Base-by-base conservation (phyloP, 2,329 filamentous ascomycete species). In the Colletotrichum caudatum region DNA sequence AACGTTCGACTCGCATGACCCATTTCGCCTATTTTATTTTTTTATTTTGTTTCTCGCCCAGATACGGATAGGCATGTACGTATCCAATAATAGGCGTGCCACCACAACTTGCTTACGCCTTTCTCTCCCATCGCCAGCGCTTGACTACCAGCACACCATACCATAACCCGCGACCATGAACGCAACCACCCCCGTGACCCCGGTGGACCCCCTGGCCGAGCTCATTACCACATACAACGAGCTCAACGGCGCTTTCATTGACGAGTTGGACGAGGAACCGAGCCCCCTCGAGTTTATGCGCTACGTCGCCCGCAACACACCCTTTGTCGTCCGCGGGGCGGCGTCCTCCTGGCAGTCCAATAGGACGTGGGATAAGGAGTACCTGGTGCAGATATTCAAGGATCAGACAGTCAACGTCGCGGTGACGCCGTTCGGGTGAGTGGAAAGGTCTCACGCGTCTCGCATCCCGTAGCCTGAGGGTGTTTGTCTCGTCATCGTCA, bases 241-340 rank as follows among this genome's bases (percentile, higher is more conserved):
- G 75, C 87, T 95, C 66, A 95, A 95, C 77, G 80, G 85, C 67
- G 78, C 82, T 29, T 76, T 77, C 20, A 84, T 94, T 68, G 87
- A 92, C 57, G 89, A 90, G 75, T 84, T 94, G 3, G 54, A 83
- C 18, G 84, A 88, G 53, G 88, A 91, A 60, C 93, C 93, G 5
- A 93, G 90, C 37, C 88, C 93, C 0, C 86, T 96, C 7, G 91
- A 95, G 77, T 95, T 95, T 78, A 92, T 94, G 90, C 89, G 92
- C 76, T 92, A 90, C 80, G 92, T 95, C 26, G 87, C 91, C 20
- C 86, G 84, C 46, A 96, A 95, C 78, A 87, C 89, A 1, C 93
- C 93, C 0, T 95, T 95, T 75, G 88, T 95, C 3, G 83, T 95
- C 37, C 86, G 91, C 48, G 82, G 85, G 11, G 92, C 86, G 3